These are phyloP conservation scores for Coemansia sp. DNA, from an alignment of 192 early-diverging fungal genomes.

Conservation along the genomic window DNA sequence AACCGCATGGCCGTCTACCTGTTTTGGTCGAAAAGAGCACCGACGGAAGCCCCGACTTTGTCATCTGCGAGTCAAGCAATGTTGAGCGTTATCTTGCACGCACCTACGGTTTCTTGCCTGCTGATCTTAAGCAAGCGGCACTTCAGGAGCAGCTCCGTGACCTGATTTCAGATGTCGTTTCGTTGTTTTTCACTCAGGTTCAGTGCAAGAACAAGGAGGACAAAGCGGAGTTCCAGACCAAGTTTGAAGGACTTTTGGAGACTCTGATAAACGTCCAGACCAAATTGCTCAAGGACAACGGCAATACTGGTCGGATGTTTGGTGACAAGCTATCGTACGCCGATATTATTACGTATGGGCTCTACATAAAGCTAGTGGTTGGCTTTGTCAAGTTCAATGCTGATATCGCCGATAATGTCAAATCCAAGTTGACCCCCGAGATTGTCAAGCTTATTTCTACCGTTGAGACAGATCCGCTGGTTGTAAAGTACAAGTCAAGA, in stretches of 20 bases:
- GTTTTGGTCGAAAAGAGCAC: constrained; percentile 28
- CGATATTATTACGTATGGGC: constrained; percentile 37
- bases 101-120: constrained; percentile 47
- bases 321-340: constrained; percentile 50
- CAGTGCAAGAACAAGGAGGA: constrained; percentile 6
- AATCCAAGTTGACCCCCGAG: constrained; percentile 25
- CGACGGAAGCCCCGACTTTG: constrained; percentile 6
- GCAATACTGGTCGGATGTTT: constrained; percentile 54
- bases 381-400: background rate
- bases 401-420: background rate
- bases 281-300: constrained; percentile 48
- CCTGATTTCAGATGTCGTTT: constrained; percentile 10
- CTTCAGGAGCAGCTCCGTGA: constrained; percentile 22
- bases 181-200: background rate
- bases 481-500: background rate
- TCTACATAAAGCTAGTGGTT: constrained; percentile 15
- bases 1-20: constrained; percentile 32
- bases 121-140: constrained; percentile 30
- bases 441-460: constrained; percentile 18
- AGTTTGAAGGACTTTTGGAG: constrained; percentile 9
- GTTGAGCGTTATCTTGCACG: constrained; percentile 57
- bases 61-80: constrained; percentile 1
- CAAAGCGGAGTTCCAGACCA: background rate
- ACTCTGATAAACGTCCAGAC: constrained; percentile 36
- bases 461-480: constrained; percentile 15